Evolutionary conservation across 768 basidiomycete genomes (phyloP), one percentile per base, ranked within the genome.

Genomic region (Boletus bicolor): DNA sequence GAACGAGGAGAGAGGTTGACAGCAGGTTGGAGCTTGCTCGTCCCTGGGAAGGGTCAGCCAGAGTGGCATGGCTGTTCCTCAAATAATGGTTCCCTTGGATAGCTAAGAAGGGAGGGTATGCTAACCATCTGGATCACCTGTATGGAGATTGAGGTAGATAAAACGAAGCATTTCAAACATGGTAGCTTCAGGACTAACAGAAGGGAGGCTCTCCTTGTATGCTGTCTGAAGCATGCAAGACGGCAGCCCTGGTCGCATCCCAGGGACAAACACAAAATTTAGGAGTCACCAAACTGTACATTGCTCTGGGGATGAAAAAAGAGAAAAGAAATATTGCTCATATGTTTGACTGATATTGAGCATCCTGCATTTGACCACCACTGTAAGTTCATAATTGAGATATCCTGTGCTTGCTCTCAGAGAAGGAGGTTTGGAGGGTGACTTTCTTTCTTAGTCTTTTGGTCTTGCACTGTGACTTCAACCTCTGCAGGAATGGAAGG

Each of bases 351-450:
- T 79, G 3, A 78, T 74, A 58, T 72, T 77, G 53, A 85, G 67
- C n/a, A 75, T 66, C 0, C 78, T 73, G 21, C 81, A 76, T 61
- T 75, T 78, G 30, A 84, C 67, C 2, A 76, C 82, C 28, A 80
- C 78, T 8, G 75, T 64, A 7, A 82, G 60, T 60, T 74, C 77
- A 64, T 84, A 85, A 54, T 84, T 81, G 52, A 85, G 74, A 58
- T 82, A 83, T 15, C 75, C 79, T 1, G 79, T 77, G 44, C 81
- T 79, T 1, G 78, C 80, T 26, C 65, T 84, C 83, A 2, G 79
- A 76, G 58, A 82, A 84, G 34, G 70, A 79, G 7, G 81, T 79
- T 1, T 83, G 82, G 15, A 82, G 72, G 5, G 67, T 69, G 46
- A 78, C 80, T 4, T 47, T 53, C 19, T 12, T 69, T 71, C 50